Base-by-base conservation (phyloP, 1,284 basidiomycete species). In the Xanthoconium separans region DNA sequence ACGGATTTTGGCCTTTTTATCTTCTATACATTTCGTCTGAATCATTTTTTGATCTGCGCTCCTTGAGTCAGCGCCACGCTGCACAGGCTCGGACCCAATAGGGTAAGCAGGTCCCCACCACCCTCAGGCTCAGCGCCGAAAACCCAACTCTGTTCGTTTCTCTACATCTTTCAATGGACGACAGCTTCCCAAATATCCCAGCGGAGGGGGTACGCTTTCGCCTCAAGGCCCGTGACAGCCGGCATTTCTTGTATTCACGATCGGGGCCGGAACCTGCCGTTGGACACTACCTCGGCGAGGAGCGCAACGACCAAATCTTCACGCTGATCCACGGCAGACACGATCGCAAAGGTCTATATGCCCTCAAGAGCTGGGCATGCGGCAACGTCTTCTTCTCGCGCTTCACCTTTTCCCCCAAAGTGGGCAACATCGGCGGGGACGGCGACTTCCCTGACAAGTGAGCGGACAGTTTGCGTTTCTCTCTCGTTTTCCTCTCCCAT, bases 331-430 rank as follows among this genome's bases (percentile, higher is more conserved):
- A 52, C 24, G 52, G 50, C 4, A 33, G 20, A 7, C 29, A 33
- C 15, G 34, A 52, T 15, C 49, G 42, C 42, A 33, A 30, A 34
- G 52, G 42, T 7, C 20, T 33, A 3, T 53, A 44, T 31, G 42
- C 36, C 30, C 44, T 52, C 49, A 54, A 53, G 30, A 54, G 52
- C 52, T 54, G 52, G 52, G 20, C 27, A 1, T 40, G 52, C 24
- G 52, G 42, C 42, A 40, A 53, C 6, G 52, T 54, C 2, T 34
- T 44, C 22, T 51, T 31, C 30, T 53, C 52, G 36, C 42, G 52
- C 42, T 37, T 8, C 15, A n/a, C 9, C 4, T 4, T 1, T 9
- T 4, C 2, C 2, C 49, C 52, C 13, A 20, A 40, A 1, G 3
- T 54, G 2, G 42, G 52, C 2, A 39, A 40, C 30, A 52, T 54